Evolutionary conservation across 371 early-diverging fungal species (phyloP).

Genomic region (Massospora cicadina): DNA sequence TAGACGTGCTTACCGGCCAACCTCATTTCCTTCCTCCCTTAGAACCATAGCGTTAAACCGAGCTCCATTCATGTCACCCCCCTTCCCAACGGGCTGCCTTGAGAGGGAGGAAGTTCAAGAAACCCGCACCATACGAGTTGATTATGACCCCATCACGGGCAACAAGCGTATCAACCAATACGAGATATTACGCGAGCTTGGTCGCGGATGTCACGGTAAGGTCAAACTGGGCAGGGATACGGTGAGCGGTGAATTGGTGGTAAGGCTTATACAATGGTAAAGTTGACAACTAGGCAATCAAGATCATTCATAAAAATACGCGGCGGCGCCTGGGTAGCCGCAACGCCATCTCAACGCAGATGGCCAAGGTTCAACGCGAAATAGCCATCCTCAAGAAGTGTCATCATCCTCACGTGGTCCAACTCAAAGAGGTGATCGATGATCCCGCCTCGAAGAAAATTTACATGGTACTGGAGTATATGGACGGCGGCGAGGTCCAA

Average conservation of each 20-base stretch:
- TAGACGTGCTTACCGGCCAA: background rate
- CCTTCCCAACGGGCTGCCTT: background rate
- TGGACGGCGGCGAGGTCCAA: slow-evolving; percentile 78
- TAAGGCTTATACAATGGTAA: slow-evolving; percentile 18
- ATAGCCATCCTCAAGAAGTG: slow-evolving; percentile 92
- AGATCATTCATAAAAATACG: slow-evolving; percentile 63
- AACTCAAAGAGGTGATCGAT: slow-evolving; percentile 83
- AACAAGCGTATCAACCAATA: slow-evolving; percentile 88
- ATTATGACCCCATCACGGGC: slow-evolving; percentile 65
- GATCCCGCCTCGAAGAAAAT: slow-evolving; percentile 77
- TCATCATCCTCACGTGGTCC: slow-evolving; percentile 80
- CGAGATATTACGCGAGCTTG: slow-evolving; percentile 77
- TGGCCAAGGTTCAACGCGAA: slow-evolving; percentile 81
- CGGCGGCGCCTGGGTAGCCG: slow-evolving; percentile 41
- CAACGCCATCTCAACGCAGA: slow-evolving; percentile 30
- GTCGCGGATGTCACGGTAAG: slow-evolving; percentile 89
- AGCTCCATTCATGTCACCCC: background rate
- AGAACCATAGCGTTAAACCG: background rate
- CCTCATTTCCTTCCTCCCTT: background rate
- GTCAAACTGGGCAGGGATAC: slow-evolving; percentile 75
- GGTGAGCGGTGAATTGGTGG: slow-evolving; percentile 52
- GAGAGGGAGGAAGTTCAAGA: slow-evolving; percentile 30
- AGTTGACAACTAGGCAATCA: slow-evolving; percentile 44
- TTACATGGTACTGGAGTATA: slow-evolving; percentile 78
- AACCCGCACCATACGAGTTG: slow-evolving; percentile 53